Percentiles rank a stretch among this genome's conserved stretches.
Evolutionary conservation across 345 rosid species (phyloP).

Genomic region (Raphanus sativus): DNA sequence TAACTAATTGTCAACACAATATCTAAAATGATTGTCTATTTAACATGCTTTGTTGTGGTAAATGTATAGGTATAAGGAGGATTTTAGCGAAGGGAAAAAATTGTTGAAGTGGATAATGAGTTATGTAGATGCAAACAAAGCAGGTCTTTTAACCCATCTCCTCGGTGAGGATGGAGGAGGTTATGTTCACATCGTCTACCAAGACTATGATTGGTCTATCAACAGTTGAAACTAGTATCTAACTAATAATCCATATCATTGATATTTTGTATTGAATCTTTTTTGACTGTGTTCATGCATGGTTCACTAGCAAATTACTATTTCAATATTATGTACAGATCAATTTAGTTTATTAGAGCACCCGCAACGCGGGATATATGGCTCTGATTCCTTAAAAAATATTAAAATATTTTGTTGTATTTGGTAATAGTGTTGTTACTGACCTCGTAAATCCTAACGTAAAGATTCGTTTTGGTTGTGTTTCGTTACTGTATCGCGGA

Average conservation of each 20-base stretch:
- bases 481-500: no score
- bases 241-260: background rate
- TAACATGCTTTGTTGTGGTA: background rate
- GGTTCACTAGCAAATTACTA: background rate
- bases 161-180: slow-evolving; percentile 64
- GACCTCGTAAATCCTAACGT: no score
- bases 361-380: no score
- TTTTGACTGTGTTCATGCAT: slow-evolving; percentile 1
- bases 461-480: no score
- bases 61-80: slow-evolving; percentile 61
- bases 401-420: no score
- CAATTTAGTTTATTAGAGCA: background rate
- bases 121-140: slow-evolving; percentile 66
- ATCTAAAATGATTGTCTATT: no score
- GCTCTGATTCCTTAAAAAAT: no score
- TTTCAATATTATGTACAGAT: background rate
- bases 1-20: slow-evolving; percentile 27
- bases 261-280: background rate
- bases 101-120: slow-evolving; percentile 67
- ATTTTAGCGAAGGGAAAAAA: slow-evolving; percentile 71
- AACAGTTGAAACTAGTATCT: slow-evolving; percentile 39
- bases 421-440: no score
- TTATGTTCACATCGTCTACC: slow-evolving; percentile 54
- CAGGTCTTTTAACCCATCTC: slow-evolving; percentile 77
- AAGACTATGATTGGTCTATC: slow-evolving; percentile 76